Base-by-base conservation (phyloP, 352 stramenopile genomes). In the Aphanomyces invadans region DNA sequence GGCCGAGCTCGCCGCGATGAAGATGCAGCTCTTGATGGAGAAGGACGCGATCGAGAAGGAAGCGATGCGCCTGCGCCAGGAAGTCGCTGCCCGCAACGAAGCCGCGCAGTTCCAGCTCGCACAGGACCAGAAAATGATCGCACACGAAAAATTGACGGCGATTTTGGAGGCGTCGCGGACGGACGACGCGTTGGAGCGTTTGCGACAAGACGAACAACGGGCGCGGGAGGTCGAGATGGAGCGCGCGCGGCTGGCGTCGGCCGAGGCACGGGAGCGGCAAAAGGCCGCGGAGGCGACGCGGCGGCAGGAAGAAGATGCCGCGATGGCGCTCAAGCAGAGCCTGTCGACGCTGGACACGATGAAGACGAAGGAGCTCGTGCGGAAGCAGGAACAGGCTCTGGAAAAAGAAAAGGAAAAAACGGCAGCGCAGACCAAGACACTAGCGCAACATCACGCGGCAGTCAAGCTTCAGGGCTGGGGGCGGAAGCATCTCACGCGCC, bases 381-480 rank as follows among this genome's bases (percentile, higher is more conserved):
- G 76, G 31, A 76, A 79, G 3, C 60, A 75, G 49, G 76, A 85
- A 2, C 63, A 78, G 15, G 69, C 79, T 39, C 54, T 66, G 3
- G 55, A 64, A 11, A 68, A 62, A 1, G 62, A 81, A 11, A 73
- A 88, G 44, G 62, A 77, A 2, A 74, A 90, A 53, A 76, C 76
- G 0, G 60, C 71, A 15, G 71, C 82, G 11, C 79, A 79, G 2
- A 69, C 80, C 0, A 33, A 75, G 10, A 61, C 75, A 12, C 75
- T 89, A 44, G 71, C 79, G 1, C 71, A 71, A 12, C 77, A 89
- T 4, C 78, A 88, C 36, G 81, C 81, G 2, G 70, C 65, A n/a
- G 66, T 89, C 49, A 87, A 80, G 49, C 87, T 92, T 42, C 80
- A 87, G 49, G 76, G 71, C 1, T 67, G 79, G 11, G 87, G 79